Percentiles rank a stretch among this genome's conserved stretches.
Conservation (phyloP, 495 filamentous ascomycete species). For the Hyaloscypha bicolor region DNA sequence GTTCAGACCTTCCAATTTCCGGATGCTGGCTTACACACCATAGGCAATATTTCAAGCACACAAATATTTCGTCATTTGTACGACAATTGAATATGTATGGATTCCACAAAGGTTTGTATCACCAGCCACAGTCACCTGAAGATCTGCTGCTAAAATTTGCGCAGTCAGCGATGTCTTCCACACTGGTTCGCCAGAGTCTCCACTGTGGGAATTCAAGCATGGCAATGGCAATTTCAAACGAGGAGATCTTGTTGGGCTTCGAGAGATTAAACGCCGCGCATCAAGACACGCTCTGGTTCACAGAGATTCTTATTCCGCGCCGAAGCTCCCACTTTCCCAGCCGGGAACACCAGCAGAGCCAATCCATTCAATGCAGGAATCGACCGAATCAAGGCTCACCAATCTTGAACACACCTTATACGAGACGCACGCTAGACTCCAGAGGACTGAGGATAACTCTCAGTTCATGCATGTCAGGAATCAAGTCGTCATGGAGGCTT, state of each 20-base stretch:
- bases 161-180: conserved; percentile 98
- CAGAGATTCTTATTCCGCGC: conserved; percentile 84
- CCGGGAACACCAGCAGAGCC: conserved; percentile 85
- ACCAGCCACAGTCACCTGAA: conserved; percentile 7
- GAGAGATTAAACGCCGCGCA: conserved; percentile 96
- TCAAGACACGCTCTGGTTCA: conserved; percentile 95
- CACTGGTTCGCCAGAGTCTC: conserved; percentile 91
- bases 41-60: conserved; percentile 96
- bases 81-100: conserved; percentile 99
- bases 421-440: conserved; percentile 74
- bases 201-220: conserved; percentile 99
- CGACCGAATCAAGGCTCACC: conserved; percentile 73
- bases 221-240: conserved; percentile 97
- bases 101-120: conserved; percentile 89
- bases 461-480: conserved; percentile 77
- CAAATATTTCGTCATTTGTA: conserved; percentile 98
- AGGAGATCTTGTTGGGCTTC: conserved; percentile 85
- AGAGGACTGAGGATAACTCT: conserved; percentile 82
- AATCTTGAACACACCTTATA: conserved; percentile 80
- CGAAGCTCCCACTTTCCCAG: conserved; percentile 70
- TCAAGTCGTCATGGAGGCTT: conserved; percentile 78
- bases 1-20: conserved; percentile 36
- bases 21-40: conserved; percentile 28
- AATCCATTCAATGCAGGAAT: conserved; percentile 66
- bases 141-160: conserved; percentile 23